Base-by-base conservation (phyloP, 1,139 yeast genomes). In the Zygoascus sp. region DNA sequence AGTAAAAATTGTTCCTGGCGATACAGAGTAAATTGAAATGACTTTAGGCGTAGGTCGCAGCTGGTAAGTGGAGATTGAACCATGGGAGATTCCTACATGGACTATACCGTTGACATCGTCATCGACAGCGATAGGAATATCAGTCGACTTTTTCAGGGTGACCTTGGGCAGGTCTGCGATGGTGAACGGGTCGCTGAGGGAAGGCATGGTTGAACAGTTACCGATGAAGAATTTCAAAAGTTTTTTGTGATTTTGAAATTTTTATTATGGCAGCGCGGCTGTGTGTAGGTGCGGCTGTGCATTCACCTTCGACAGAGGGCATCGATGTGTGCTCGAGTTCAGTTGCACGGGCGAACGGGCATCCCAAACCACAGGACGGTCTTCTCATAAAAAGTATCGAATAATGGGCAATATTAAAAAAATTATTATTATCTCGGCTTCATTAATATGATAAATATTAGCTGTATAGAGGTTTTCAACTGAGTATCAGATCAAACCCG, bases 41-140 rank as follows among this genome's bases (percentile, higher is more conserved):
- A 86, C 69, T 59, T 80, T 83, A 11, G 96, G 96, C 10, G 94
- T 80, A 32, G 96, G 96, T 57, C 79, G 80, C 45, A 86, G 74
- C 28, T 84, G 70, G 60, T 82, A 84, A 49, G 82, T 78, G 16
- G 87, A 79, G 45, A 89, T 73, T 47, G 84, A 80, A 39, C 94
- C 83, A 50, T 86, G 88, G 21, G 94, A 82, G 32, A 87, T 75
- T 40, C 89, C 95, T 35, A 87, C 65, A 58, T 81, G 54, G 9
- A 61, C 40, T 40, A 38, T 42, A 17, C 43, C 53, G 42, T 42
- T 32, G 21, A 22, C 50, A 23, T 52, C 51, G 21, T 53, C 47
- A 35, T 46, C 38, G 19, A 23, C 32, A 10, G 45, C 32, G 9
- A 49, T 50, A 39, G 44, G 37, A 30, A 42, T 28, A 15, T 23